Conservation (phyloP, 257 asterid genomes). For the Salvia splendens region DNA sequence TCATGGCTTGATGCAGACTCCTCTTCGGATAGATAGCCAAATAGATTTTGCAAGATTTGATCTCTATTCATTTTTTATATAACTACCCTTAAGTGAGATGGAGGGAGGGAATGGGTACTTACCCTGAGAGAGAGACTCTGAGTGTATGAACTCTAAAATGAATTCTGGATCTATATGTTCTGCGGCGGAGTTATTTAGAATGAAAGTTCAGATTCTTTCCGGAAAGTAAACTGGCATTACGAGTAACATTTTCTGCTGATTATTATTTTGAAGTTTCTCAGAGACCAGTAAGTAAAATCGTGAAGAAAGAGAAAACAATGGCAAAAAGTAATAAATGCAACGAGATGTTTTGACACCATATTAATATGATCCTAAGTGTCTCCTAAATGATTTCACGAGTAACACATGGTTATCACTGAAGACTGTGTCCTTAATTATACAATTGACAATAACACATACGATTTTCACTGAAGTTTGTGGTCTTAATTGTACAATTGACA, state of each 20-base stretch:
- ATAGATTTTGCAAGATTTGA: conserved; percentile 10
- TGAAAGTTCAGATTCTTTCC: not conserved
- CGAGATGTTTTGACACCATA: not conserved
- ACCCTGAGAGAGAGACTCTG: not conserved
- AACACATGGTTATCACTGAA: not conserved
- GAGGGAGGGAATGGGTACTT: not conserved
- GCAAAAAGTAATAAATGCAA: not conserved
- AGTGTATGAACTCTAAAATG: not conserved
- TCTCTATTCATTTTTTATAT: not conserved
- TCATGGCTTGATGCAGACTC: conserved; percentile 11
- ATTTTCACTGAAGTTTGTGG: not conserved
- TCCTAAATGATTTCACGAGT: not conserved
- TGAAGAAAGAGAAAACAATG: no score
- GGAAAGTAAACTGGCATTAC: no score
- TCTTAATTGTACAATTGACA: not conserved
- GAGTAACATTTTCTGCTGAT: no score
- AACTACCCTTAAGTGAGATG: not conserved
- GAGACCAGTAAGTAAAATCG: no score
- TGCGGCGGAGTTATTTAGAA: not conserved
- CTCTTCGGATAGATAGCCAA: conserved; percentile 12
- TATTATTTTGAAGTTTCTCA: no score
- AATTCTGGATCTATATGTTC: not conserved
- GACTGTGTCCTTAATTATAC: not conserved
- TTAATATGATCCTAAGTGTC: not conserved
- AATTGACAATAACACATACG: not conserved